These are phyloP conservation scores for Diutina mesorugosa DNA, from an alignment of 1,139 yeast species.

Conservation along the genomic window DNA sequence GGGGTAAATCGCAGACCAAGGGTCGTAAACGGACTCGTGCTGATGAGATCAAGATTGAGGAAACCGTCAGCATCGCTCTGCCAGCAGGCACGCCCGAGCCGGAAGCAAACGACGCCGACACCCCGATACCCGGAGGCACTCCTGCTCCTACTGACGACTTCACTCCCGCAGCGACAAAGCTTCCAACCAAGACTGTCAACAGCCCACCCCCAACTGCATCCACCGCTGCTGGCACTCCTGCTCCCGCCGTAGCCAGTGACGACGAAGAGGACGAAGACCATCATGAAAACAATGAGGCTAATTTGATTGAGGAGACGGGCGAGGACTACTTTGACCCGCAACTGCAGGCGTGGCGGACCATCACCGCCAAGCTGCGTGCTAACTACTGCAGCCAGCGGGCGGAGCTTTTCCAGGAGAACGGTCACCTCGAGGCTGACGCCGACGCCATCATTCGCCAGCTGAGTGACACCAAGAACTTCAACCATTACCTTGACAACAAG, in stretches of 20 bases:
- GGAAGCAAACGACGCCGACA: background rate
- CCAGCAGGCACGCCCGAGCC: background rate
- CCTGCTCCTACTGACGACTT: background rate
- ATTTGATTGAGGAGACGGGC: constrained; percentile 3
- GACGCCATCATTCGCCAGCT: constrained; percentile 56
- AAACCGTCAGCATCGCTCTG: background rate
- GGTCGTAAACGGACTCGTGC: constrained; percentile 30
- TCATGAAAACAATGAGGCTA: background rate
- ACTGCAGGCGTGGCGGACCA: constrained; percentile 63
- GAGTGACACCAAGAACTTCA: constrained; percentile 44
- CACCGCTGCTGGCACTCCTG: background rate
- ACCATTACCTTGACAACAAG: constrained; percentile 31
- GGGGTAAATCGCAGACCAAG: constrained; percentile 22
- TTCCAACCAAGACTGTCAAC: background rate
- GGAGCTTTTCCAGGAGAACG: constrained; percentile 44
- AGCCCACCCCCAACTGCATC: background rate
- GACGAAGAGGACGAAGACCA: constrained; percentile 4
- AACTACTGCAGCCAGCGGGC: constrained; percentile 62
- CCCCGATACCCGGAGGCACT: background rate
- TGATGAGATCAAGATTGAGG: constrained; percentile 20
- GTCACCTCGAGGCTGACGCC: constrained; percentile 48
- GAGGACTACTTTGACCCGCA: constrained; percentile 18
- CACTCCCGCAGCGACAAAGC: background rate
- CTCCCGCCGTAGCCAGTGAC: constrained; percentile 2
- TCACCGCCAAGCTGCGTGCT: constrained; percentile 71